Percentiles rank a stretch among this genome's conserved stretches.
These are phyloP conservation scores for Trichocladium antarcticum DNA, from an alignment of 495 filamentous ascomycete species.

Conservation along the genomic window DNA sequence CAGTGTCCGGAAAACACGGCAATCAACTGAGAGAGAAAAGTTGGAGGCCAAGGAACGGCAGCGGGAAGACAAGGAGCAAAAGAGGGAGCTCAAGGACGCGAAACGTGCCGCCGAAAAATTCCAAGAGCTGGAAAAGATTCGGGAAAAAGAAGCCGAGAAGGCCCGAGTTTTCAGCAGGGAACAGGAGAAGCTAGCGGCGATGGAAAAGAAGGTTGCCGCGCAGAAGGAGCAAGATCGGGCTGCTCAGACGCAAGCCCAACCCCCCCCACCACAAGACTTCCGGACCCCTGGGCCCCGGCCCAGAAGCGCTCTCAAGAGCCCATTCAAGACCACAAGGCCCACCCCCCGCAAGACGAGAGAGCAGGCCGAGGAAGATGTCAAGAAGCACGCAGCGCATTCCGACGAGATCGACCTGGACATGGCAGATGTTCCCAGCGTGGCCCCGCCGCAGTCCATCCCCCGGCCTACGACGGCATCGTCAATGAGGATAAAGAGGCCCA, in stretches of 20 bases:
- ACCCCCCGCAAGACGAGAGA: slow-evolving; percentile 43
- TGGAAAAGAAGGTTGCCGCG: slow-evolving; percentile 36
- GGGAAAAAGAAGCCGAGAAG: slow-evolving; percentile 45
- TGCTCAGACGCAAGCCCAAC: slow-evolving; percentile 1
- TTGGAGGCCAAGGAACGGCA: slow-evolving; percentile 53
- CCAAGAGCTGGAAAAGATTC: slow-evolving; percentile 33
- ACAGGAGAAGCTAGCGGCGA: slow-evolving; percentile 40
- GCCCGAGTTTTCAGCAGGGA: slow-evolving; percentile 53
- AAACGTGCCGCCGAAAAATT: slow-evolving; percentile 39
- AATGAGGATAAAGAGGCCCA: slow-evolving; percentile 50
- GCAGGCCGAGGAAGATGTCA: slow-evolving; percentile 35
- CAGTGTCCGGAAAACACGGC: slow-evolving; percentile 50
- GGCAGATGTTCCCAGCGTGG: slow-evolving; percentile 38
- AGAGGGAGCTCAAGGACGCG: slow-evolving; percentile 31
- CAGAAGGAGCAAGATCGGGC: slow-evolving; percentile 35
- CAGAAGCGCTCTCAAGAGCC: slow-evolving; percentile 20
- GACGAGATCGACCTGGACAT: slow-evolving; percentile 41
- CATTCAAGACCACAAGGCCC: slow-evolving; percentile 33
- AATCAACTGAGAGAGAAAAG: slow-evolving; percentile 59
- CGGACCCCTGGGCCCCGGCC: slow-evolving; percentile 18
- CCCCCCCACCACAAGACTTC: slow-evolving; percentile 13
- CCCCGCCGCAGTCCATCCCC: slow-evolving; percentile 47
- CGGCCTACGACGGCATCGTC: slow-evolving; percentile 38
- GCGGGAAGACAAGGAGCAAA: slow-evolving; percentile 47
- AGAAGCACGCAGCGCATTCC: slow-evolving; percentile 22